Conservation (phyloP, 2,329 filamentous ascomycete species). For the Hypomyces perniciosus region DNA sequence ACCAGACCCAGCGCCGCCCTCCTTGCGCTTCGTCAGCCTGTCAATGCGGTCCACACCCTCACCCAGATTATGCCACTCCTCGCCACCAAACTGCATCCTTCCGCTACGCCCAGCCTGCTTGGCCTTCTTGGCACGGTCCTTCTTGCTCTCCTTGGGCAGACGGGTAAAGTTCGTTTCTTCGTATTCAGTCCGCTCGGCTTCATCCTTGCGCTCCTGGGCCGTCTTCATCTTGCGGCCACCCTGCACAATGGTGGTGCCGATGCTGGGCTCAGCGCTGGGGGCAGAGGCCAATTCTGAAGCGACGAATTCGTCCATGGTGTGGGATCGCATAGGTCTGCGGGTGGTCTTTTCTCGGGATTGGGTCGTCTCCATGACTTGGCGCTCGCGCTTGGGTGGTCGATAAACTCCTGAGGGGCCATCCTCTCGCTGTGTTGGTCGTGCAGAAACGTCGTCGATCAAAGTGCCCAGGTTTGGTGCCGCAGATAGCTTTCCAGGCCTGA, state of each 20-base stretch:
- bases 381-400: conserved; percentile 79
- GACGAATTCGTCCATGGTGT: conserved; percentile 88
- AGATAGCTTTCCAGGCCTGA: conserved; percentile 22
- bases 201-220: conserved; percentile 65
- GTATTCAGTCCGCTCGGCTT: conserved; percentile 75
- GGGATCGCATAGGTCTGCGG: conserved; percentile 63
- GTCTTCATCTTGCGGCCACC: conserved; percentile 77
- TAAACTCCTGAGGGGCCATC: conserved; percentile 64
- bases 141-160: conserved; percentile 80
- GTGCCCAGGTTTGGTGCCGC: conserved; percentile 28
- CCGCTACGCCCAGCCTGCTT: conserved; percentile 43
- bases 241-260: conserved; percentile 80
- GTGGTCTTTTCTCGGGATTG: conserved; percentile 54
- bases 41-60: conserved; percentile 84
- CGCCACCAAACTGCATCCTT: conserved; percentile 73
- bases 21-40: conserved; percentile 67
- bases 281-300: conserved; percentile 75
- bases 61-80: conserved; percentile 84
- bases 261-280: conserved; percentile 79
- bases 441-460: conserved; percentile 29
- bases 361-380: conserved; percentile 73
- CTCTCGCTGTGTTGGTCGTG: conserved; percentile 22
- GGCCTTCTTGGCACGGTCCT: conserved; percentile 64
- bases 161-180: conserved; percentile 91
- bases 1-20: conserved; percentile 44